phyloP scores from a whole-genome alignment of 2,329 filamentous ascomycete species.

The Thermochaetoides dissita region DNA sequence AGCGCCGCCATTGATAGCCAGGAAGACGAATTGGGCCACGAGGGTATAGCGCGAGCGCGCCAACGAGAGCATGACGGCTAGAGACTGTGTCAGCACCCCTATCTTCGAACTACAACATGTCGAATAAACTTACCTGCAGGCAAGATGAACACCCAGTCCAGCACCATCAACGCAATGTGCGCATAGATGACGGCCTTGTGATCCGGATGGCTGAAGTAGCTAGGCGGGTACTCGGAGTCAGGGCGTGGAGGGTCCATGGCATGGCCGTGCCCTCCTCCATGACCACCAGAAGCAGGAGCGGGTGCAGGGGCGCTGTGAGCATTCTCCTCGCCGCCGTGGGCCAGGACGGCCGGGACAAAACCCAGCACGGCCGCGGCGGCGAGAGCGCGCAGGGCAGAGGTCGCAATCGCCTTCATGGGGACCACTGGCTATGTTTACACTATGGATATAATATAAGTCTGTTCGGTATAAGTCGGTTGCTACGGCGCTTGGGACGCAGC shows the following conservation, averaged over 20 bases:
- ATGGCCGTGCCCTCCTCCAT: conserved; percentile 12
- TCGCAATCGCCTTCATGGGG: conserved; percentile 12
- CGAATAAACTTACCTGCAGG: conserved; percentile 46
- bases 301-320: conserved; percentile 6
- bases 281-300: background rate
- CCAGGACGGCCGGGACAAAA: conserved; percentile 17
- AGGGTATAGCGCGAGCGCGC: conserved; percentile 64
- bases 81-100: background rate
- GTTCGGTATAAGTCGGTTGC: too few species aligned
- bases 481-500: too few species aligned
- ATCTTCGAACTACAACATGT: background rate
- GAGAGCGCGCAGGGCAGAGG: conserved; percentile 9
- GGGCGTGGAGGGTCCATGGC: conserved; percentile 17
- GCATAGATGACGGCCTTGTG: conserved; percentile 45
- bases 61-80: conserved; percentile 76
- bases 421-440: too few species aligned
- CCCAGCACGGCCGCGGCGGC: conserved; percentile 16
- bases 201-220: conserved; percentile 45
- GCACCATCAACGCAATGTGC: conserved; percentile 56
- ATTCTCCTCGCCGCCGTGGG: conserved; percentile 18
- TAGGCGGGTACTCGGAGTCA: conserved; percentile 27
- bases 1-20: conserved; percentile 48
- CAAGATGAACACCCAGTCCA: conserved; percentile 59
- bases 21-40: conserved; percentile 52
- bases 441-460: too few species aligned